These are phyloP conservation scores for Lagenidium giganteum DNA, from an alignment of 352 stramenopile genomes.

Conservation along the genomic window DNA sequence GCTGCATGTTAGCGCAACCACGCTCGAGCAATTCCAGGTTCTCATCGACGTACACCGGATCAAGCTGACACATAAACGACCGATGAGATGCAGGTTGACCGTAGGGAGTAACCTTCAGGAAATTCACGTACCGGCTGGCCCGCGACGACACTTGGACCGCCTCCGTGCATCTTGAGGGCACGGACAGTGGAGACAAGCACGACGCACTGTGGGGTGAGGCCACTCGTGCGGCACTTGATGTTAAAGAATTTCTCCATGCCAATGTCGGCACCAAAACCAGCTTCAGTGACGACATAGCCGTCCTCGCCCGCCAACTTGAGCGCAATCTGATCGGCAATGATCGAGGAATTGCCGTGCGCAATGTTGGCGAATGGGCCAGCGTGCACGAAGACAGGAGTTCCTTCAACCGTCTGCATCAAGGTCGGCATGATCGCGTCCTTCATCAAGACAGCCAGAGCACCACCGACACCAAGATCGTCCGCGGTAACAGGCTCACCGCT, in stretches of 20 bases:
- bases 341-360: slow-evolving; percentile 95
- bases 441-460: slow-evolving; percentile 96
- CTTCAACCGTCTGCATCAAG: slow-evolving; percentile 98
- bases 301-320: slow-evolving; percentile 93
- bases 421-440: slow-evolving; percentile 97
- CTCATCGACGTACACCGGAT: slow-evolving; percentile 93
- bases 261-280: slow-evolving; percentile 97
- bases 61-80: slow-evolving; percentile 37
- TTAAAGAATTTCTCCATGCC: slow-evolving; percentile 99
- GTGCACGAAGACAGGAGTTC: slow-evolving; percentile 96
- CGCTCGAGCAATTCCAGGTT: slow-evolving; percentile 92
- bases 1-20: slow-evolving; percentile 91
- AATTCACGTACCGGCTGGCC: slow-evolving; percentile 82
- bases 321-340: slow-evolving; percentile 96
- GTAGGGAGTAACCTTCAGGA: neutral
- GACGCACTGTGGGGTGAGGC: slow-evolving; percentile 94
- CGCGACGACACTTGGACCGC: slow-evolving; percentile 92
- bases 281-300: slow-evolving; percentile 96
- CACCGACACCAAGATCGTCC: slow-evolving; percentile 96
- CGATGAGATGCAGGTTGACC: too few relatives aligned
- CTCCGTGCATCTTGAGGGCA: slow-evolving; percentile 99
- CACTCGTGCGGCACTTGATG: slow-evolving; percentile 97
- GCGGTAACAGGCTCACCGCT: slow-evolving; percentile 89
- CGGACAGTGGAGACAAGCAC: slow-evolving; percentile 98
- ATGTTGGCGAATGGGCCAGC: slow-evolving; percentile 98